A percentile compares a stretch with the other conserved stretches of the same genome.
Evolutionary conservation across 306 rosid genomes (phyloP).

Genomic region (Prunus dulcis): DNA sequence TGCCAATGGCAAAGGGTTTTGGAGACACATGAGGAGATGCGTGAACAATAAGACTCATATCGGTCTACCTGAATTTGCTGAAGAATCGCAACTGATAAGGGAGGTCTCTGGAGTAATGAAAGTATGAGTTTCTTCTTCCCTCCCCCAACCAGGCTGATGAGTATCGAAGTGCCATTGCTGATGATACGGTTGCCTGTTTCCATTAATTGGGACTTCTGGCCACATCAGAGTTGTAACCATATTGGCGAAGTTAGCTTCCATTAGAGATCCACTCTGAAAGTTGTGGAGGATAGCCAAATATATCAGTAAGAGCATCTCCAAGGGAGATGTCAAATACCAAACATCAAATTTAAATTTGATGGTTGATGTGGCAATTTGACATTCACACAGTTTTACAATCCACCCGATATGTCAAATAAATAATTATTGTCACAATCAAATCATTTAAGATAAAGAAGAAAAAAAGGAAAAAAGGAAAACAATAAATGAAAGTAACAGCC

Average conservation of each 20-base stretch:
- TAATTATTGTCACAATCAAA: too few species aligned
- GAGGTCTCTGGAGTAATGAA: slow-evolving; percentile 75
- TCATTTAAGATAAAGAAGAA: too few species aligned
- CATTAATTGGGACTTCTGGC: slow-evolving; percentile 59
- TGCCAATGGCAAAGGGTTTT: background rate
- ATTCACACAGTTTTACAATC: too few species aligned
- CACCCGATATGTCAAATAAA: too few species aligned
- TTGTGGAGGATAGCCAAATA: slow-evolving; percentile 10
- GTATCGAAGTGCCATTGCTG: slow-evolving; percentile 65
- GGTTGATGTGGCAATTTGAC: too few species aligned
- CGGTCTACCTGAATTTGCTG: slow-evolving; percentile 77
- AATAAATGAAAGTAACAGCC: too few species aligned
- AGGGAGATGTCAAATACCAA: too few species aligned
- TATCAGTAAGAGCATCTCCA: background rate
- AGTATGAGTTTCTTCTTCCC: slow-evolving; percentile 65
- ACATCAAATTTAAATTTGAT: too few species aligned
- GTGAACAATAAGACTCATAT: background rate
- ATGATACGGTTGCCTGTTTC: slow-evolving; percentile 71
- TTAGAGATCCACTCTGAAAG: slow-evolving; percentile 55
- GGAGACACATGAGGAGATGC: background rate
- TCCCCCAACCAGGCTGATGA: slow-evolving; percentile 64
- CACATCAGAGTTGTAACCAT: slow-evolving; percentile 57
- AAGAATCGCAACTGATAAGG: slow-evolving; percentile 63
- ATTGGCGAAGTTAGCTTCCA: slow-evolving; percentile 54
- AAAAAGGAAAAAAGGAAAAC: too few species aligned